phyloP scores from a whole-genome alignment of 2,329 filamentous ascomycete genomes.

The Tolypocladium inflatum region DNA sequence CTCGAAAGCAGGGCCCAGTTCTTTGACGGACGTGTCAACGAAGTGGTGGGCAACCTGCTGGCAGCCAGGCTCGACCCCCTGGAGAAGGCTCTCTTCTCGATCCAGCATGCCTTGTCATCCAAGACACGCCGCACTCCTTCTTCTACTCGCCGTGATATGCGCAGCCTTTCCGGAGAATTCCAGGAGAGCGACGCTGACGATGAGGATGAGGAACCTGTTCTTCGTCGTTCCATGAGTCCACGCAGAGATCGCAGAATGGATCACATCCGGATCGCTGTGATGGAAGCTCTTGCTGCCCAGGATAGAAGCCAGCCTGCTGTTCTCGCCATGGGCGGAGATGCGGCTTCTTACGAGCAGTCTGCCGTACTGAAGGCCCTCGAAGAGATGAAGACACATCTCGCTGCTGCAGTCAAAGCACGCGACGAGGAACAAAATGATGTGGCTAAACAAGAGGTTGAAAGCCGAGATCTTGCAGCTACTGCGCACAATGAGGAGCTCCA shows the following conservation, averaged over 20 bases:
- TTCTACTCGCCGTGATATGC: slow-evolving; percentile 43
- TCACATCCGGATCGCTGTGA: slow-evolving; percentile 63
- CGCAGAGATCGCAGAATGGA: slow-evolving; percentile 71
- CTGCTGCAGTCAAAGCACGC: slow-evolving; percentile 9
- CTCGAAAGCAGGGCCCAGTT: slow-evolving; percentile 73
- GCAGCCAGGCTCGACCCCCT: slow-evolving; percentile 70
- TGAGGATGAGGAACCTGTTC: slow-evolving; percentile 66
- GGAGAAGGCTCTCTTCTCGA: slow-evolving; percentile 66
- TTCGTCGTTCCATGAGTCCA: slow-evolving; percentile 66
- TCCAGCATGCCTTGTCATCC: slow-evolving; percentile 58
- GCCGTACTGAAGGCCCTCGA: slow-evolving; percentile 58
- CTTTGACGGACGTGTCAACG: slow-evolving; percentile 85
- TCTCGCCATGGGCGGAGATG: slow-evolving; percentile 13
- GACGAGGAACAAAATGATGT: slow-evolving; percentile 35
- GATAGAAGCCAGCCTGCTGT: slow-evolving; percentile 29
- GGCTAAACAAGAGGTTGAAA: slow-evolving; percentile 29
- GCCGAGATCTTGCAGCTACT: slow-evolving; percentile 42
- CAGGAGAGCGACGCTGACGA: slow-evolving; percentile 89
- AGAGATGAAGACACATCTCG: slow-evolving; percentile 45
- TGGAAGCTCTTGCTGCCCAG: slow-evolving; percentile 61
- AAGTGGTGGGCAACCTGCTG: slow-evolving; percentile 70
- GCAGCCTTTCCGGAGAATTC: slow-evolving; percentile 60
- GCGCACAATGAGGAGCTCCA: slow-evolving; percentile 41
- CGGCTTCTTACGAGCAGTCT: slow-evolving; percentile 28
- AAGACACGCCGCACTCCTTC: slow-evolving; percentile 47